phyloP scores from a whole-genome alignment of 148 eudicot species.

The Cornus controversa region DNA sequence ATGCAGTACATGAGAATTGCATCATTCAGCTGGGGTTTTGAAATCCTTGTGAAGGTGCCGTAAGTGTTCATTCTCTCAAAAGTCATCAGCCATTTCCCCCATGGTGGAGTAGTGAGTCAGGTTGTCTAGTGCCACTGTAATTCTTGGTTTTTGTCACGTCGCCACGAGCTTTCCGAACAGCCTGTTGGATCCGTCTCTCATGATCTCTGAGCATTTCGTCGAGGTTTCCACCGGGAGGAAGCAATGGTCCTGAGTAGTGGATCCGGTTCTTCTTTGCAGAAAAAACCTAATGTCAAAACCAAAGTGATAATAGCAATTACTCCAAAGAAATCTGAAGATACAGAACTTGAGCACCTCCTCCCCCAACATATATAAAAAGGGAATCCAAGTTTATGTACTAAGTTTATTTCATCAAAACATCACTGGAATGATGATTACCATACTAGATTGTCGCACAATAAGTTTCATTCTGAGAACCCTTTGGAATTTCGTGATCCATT shows the following conservation, averaged over 20 bases:
- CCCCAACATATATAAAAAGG: no score
- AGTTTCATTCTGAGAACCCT: background rate
- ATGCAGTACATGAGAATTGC: background rate
- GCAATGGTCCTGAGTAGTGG: slow-evolving; percentile 70
- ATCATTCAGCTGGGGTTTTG: background rate
- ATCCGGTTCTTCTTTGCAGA: slow-evolving; percentile 42
- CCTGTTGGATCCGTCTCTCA: slow-evolving; percentile 59
- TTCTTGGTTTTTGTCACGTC: slow-evolving; percentile 47
- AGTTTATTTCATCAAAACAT: background rate
- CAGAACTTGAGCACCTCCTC: background rate
- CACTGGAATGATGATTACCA: background rate
- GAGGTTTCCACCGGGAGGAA: slow-evolving; percentile 52
- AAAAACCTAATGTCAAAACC: slow-evolving; percentile 26
- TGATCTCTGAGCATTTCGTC: slow-evolving; percentile 79
- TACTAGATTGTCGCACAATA: background rate
- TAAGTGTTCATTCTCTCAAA: background rate
- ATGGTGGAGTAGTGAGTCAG: slow-evolving; percentile 44
- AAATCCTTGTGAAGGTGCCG: background rate
- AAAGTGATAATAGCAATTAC: background rate
- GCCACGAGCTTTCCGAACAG: slow-evolving; percentile 62
- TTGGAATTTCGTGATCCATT: background rate
- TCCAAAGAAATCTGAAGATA: background rate
- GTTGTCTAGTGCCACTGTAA: slow-evolving; percentile 41
- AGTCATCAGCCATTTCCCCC: slow-evolving; percentile 16
- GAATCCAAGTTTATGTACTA: no score